phyloP scores from a whole-genome alignment of 1,284 basidiomycete species.

The Vanrija humicola region DNA sequence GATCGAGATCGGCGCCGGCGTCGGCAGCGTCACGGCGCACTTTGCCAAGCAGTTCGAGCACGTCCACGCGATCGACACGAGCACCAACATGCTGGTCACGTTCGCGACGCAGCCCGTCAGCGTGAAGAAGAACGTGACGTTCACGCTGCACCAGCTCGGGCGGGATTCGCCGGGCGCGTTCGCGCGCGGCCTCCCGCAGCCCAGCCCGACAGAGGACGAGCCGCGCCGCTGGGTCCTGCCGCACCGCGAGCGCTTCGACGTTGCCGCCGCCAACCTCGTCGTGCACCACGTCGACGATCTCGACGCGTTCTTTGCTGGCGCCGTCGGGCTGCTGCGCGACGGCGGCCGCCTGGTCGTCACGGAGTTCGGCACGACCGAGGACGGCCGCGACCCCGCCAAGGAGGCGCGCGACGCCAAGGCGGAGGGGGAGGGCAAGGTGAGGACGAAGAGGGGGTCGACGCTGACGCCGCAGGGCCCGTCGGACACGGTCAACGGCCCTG shows the following conservation, averaged over 20 bases:
- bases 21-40: conserved; percentile 35
- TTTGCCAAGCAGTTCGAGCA: conserved; percentile 20
- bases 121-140: conserved; percentile 7
- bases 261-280: conserved; percentile 33
- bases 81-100: conserved; percentile 29
- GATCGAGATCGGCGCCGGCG: conserved; percentile 37
- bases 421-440: background rate
- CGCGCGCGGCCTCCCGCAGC: conserved; percentile 5
- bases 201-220: conserved; percentile 17
- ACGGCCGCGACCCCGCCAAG: background rate
- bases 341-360: conserved; percentile 34
- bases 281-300: conserved; percentile 39
- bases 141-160: conserved; percentile 21
- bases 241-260: conserved; percentile 23
- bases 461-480: background rate
- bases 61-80: conserved; percentile 35
- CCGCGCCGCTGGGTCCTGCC: conserved; percentile 12
- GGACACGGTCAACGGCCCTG: conserved; percentile 26
- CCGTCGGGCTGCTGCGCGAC: conserved; percentile 16
- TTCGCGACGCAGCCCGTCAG: conserved; percentile 16
- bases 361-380: conserved; percentile 21
- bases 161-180: conserved; percentile 12
- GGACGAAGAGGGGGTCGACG: background rate
- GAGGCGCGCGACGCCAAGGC: background rate
- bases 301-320: conserved; percentile 24